Conservation (phyloP, 768 basidiomycete species). For the Lentinula sp. region DNA sequence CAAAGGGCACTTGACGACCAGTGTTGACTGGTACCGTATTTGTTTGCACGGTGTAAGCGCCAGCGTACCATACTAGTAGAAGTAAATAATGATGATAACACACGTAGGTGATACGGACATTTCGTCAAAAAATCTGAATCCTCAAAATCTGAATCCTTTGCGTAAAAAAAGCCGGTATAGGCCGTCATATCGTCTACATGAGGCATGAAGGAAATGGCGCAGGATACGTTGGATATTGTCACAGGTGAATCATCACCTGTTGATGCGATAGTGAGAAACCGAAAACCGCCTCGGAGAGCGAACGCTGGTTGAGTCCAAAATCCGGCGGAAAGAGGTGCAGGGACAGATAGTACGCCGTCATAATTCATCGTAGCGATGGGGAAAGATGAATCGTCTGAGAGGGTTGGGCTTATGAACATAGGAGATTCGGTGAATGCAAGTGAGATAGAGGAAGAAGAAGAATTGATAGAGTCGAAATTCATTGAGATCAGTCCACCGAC, state of each 20-base stretch:
- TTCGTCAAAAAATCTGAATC: slow-evolving; percentile 30
- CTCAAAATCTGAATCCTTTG: slow-evolving; percentile 20
- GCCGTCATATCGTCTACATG: slow-evolving; percentile 25
- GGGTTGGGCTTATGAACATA: slow-evolving; percentile 42
- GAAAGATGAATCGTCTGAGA: slow-evolving; percentile 48
- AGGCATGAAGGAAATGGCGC: slow-evolving; percentile 28
- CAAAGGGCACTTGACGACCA: slow-evolving; percentile 42
- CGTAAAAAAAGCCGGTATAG: slow-evolving; percentile 31
- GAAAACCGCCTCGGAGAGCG: slow-evolving; percentile 29
- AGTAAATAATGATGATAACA: neutral
- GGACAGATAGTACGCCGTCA: slow-evolving; percentile 35
- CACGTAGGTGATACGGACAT: slow-evolving; percentile 15
- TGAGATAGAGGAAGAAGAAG: slow-evolving; percentile 30
- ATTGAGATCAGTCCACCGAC: slow-evolving; percentile 49
- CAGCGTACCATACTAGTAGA: slow-evolving; percentile 20
- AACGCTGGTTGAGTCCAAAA: slow-evolving; percentile 43
- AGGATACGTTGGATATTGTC: slow-evolving; percentile 25
- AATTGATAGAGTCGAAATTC: slow-evolving; percentile 28
- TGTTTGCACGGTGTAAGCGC: slow-evolving; percentile 10
- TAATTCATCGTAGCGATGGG: slow-evolving; percentile 37
- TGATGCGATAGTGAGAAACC: slow-evolving; percentile 13
- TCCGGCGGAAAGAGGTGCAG: slow-evolving; percentile 28
- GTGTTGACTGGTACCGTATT: slow-evolving; percentile 31
- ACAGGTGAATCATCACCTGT: slow-evolving; percentile 16
- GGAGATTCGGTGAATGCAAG: slow-evolving; percentile 58